These are phyloP conservation scores for Trichoderma cornu-damae DNA, from an alignment of 2,329 filamentous ascomycete species.

Conservation along the genomic window DNA sequence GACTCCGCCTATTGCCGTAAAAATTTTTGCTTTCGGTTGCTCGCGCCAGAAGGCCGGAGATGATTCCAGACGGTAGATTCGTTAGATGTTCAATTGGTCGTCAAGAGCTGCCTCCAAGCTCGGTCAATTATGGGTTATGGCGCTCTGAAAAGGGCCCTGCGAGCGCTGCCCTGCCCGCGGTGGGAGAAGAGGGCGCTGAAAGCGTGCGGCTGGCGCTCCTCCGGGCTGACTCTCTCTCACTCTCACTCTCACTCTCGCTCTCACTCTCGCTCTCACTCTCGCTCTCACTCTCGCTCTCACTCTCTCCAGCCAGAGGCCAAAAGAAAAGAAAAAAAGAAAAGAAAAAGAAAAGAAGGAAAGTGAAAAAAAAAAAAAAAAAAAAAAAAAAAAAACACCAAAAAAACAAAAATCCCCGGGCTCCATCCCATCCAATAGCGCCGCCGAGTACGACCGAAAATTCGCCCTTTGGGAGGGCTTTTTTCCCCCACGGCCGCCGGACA, in stretches of 20 bases:
- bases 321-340: too few species aligned
- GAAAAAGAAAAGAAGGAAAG: too few species aligned
- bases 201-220: neutral
- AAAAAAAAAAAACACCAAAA: too few species aligned
- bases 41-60: slow-evolving; percentile 3
- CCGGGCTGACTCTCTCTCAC: too few species aligned
- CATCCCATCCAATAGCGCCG: slow-evolving; percentile 25
- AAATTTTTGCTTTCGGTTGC: neutral
- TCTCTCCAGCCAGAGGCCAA: too few species aligned
- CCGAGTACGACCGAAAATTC: slow-evolving; percentile 34
- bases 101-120: slow-evolving; percentile 21
- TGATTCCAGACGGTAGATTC: slow-evolving; percentile 17
- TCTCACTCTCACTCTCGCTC: too few species aligned
- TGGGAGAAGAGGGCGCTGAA: slow-evolving; percentile 3
- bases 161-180: neutral
- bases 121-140: slow-evolving; percentile 22
- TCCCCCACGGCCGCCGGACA: slow-evolving; percentile 6
- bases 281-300: too few species aligned
- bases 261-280: too few species aligned
- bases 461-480: slow-evolving; percentile 26
- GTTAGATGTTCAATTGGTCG: slow-evolving; percentile 14
- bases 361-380: too few species aligned
- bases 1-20: slow-evolving; percentile 8
- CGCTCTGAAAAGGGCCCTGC: neutral
- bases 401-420: neutral